phyloP scores from a whole-genome alignment of 192 early-diverging fungal species.

The Radiomyces spectabilis region DNA sequence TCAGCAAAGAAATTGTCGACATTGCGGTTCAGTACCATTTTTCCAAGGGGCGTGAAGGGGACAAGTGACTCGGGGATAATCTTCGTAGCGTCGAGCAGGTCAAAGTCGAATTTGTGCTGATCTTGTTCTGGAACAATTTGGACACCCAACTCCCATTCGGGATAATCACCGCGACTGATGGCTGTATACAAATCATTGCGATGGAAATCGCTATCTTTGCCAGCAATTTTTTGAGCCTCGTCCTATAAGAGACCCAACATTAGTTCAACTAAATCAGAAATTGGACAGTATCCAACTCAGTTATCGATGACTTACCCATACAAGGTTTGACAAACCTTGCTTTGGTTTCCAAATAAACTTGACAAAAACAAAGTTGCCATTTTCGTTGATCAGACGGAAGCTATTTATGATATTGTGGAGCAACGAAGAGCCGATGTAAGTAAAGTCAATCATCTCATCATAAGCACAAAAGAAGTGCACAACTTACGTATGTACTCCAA shows the following conservation, averaged over 20 bases:
- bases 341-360: conserved; percentile 41
- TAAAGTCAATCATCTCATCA: too few species aligned
- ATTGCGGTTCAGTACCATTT: conserved; percentile 34
- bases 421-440: too few species aligned
- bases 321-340: conserved; percentile 21
- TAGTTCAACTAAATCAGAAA: too few species aligned
- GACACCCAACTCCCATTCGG: conserved; percentile 35
- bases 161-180: conserved; percentile 27
- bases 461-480: too few species aligned
- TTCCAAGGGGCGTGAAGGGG: conserved; percentile 29
- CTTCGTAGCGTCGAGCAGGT: conserved; percentile 40
- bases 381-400: conserved; percentile 33
- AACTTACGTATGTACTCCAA: conserved; percentile 44
- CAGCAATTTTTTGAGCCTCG: conserved; percentile 31
- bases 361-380: conserved; percentile 29
- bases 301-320: too few species aligned
- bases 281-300: too few species aligned
- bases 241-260: too few species aligned
- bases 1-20: conserved; percentile 40
- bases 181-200: conserved; percentile 29
- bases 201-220: conserved; percentile 36
- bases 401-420: too few species aligned
- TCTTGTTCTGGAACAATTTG: conserved; percentile 29
- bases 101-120: conserved; percentile 27
- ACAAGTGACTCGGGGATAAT: conserved; percentile 35